Base-by-base conservation (phyloP, 495 filamentous ascomycete genomes). In the Melanomma pulvis-pyrius region DNA sequence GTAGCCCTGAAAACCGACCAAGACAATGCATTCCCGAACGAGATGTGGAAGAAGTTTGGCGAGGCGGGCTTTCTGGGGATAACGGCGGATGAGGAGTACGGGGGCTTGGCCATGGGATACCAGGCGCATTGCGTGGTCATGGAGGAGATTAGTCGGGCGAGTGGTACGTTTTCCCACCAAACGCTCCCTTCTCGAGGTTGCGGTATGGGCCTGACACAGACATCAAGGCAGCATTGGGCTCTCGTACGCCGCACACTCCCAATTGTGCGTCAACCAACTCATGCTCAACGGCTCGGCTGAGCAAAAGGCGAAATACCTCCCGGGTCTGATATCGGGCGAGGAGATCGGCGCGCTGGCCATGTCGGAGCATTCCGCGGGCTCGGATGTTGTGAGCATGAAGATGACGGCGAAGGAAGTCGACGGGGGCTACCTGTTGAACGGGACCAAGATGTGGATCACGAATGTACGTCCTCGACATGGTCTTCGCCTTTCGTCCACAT, bases 361-460 rank as follows among this genome's bases (percentile, higher is more conserved):
- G 96, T 92, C 89, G 19, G 94, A 98, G 76, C 88, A 92, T 58
- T 91, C 89, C 0, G 88, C 94, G 1, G 94, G 94, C 2, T 91
- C 87, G 49, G 94, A 98, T 76, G 94, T 98, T 1, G 92, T 98
- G 22, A 90, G 89, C 74, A 98, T 98, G 94, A 91, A 92, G 74
- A 96, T 89, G 21, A 85, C 82, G 0, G 93, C 93, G 0, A 88
- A 86, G 72, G 82, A 82, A 44, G 89, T 89, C 17, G 91, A 96
- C 68, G 92, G 92, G 15, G 94, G 94, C 26, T 98, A 87, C 78
- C 26, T 92, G 30, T 82, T 98, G 59, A 91, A 91, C 69, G 94
- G 94, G 15, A 91, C 90, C 24, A 98, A 98, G 83, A 98, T 98
- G 94, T 98, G 94, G 94, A 98, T 98, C 67, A 98, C 94, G 28